Evolutionary conservation across 2,329 filamentous ascomycete genomes (phyloP).

Genomic region (Calonectria pseudoreteaudii): DNA sequence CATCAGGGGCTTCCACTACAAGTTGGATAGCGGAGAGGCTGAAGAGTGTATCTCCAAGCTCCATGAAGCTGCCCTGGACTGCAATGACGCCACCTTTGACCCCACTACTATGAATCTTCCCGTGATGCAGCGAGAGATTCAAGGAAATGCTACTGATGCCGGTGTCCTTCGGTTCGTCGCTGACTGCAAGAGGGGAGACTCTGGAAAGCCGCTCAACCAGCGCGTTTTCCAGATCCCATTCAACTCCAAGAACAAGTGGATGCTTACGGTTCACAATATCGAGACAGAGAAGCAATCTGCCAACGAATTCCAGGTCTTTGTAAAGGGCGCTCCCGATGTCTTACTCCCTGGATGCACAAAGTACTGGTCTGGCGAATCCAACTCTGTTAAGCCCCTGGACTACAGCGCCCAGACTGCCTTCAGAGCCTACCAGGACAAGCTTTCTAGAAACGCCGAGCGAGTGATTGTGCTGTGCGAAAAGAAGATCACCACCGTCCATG

Average conservation of each 20-base stretch:
- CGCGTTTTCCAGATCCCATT: slow-evolving; percentile 58
- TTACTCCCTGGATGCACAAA: slow-evolving; percentile 52
- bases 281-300: slow-evolving; percentile 35
- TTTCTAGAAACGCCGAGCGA: slow-evolving; percentile 56
- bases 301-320: slow-evolving; percentile 56
- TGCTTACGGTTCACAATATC: slow-evolving; percentile 50
- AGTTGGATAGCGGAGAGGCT: background rate
- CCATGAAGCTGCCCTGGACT: slow-evolving; percentile 42
- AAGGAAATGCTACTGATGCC: slow-evolving; percentile 58
- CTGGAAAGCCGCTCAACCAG: slow-evolving; percentile 30
- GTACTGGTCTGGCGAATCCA: slow-evolving; percentile 49
- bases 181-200: slow-evolving; percentile 32
- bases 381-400: slow-evolving; percentile 50
- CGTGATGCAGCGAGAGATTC: slow-evolving; percentile 48
- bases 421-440: slow-evolving; percentile 51
- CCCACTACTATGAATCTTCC: slow-evolving; percentile 50
- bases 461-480: slow-evolving; percentile 58
- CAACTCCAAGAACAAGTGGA: slow-evolving; percentile 64
- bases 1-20: slow-evolving; percentile 40
- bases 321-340: slow-evolving; percentile 68
- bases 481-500: slow-evolving; percentile 41
- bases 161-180: slow-evolving; percentile 56
- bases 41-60: slow-evolving; percentile 3
- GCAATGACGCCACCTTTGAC: slow-evolving; percentile 58
- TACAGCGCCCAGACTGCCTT: slow-evolving; percentile 47